Percentiles rank a stretch among this genome's conserved stretches.
phyloP scores from a whole-genome alignment of 1,284 basidiomycete genomes.

The Phenoliferia sp. region DNA sequence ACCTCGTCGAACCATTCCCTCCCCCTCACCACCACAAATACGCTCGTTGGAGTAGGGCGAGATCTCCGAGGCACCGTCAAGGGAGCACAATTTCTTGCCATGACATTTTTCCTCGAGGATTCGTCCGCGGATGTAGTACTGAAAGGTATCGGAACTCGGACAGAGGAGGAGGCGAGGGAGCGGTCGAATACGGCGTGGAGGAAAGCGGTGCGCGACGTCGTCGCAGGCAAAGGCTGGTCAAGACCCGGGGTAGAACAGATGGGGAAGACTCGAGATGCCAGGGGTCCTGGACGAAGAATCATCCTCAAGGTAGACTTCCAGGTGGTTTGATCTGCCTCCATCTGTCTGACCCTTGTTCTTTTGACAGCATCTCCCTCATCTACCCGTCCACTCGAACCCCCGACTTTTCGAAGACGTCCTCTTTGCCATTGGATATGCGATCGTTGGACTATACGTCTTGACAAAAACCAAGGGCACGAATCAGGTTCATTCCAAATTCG shows the following conservation, averaged over 20 bases:
- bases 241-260: background rate
- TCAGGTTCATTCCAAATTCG: conserved; percentile 83
- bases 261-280: conserved; percentile 6
- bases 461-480: conserved; percentile 60
- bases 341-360: background rate
- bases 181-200: conserved; percentile 12
- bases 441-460: conserved; percentile 72
- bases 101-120: conserved; percentile 72
- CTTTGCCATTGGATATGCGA: conserved; percentile 71
- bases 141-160: background rate
- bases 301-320: conserved; percentile 24
- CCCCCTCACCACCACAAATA: conserved; percentile 21
- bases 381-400: conserved; percentile 20
- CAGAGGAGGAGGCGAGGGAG: background rate
- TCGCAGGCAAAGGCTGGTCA: conserved; percentile 12
- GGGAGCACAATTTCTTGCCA: conserved; percentile 62
- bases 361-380: conserved; percentile 28
- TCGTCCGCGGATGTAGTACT: conserved; percentile 26
- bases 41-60: conserved; percentile 27
- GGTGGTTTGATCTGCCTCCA: background rate
- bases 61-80: conserved; percentile 49
- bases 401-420: conserved; percentile 47
- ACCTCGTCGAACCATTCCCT: conserved; percentile 19
- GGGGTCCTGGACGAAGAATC: conserved; percentile 12
- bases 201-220: conserved; percentile 12